Percentiles rank a stretch among this genome's conserved stretches.
Conservation (phyloP, 768 basidiomycete genomes). For the Pleurotus salmoneostramineus region DNA sequence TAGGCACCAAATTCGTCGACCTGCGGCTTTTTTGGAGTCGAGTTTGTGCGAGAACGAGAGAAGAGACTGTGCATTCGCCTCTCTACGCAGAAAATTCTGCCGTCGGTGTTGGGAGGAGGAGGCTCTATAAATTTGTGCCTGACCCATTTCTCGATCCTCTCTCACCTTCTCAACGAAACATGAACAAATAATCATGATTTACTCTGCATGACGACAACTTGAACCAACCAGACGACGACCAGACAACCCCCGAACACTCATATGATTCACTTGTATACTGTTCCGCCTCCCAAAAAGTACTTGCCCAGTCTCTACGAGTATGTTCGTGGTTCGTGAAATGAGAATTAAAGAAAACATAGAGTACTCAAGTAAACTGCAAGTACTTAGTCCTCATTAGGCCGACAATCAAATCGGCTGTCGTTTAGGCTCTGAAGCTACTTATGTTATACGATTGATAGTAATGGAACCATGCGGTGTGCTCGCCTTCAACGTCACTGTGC, state of each 20-base stretch:
- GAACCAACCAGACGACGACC: no score
- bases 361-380: no score
- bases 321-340: no score
- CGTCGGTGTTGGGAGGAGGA: background rate
- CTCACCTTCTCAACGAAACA: background rate
- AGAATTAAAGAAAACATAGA: no score
- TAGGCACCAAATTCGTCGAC: slow-evolving; percentile 8
- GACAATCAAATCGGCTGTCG: no score
- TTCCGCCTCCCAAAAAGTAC: no score
- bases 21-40: slow-evolving; percentile 9
- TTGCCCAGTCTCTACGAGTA: no score
- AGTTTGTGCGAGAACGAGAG: slow-evolving; percentile 12
- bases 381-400: no score
- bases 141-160: background rate
- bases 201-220: background rate
- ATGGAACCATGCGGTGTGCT: background rate
- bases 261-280: no score
- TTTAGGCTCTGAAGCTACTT: no score
- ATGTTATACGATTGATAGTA: background rate
- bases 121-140: slow-evolving; percentile 2
- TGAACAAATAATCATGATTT: background rate
- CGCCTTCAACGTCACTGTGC: background rate
- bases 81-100: slow-evolving; percentile 3
- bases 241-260: no score
- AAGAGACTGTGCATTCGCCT: slow-evolving; percentile 11